A percentile compares a stretch with the other conserved stretches of the same genome.
phyloP scores from a whole-genome alignment of 208 protist genomes.

The Wallacemonas rigidus region DNA sequence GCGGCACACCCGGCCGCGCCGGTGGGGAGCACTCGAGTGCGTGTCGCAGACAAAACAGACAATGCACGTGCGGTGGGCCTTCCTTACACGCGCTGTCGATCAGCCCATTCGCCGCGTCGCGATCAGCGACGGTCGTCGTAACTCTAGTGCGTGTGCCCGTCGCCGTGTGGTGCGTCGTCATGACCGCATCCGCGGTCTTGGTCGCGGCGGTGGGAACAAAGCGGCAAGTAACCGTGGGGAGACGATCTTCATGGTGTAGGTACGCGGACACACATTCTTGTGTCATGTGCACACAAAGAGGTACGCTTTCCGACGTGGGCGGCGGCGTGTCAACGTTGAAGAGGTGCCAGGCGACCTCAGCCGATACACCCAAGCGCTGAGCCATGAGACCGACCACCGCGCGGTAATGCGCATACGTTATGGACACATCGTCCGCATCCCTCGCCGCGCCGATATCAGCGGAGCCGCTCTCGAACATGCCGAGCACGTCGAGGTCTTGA shows the following conservation, averaged over 20 bases:
- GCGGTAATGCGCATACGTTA: slow-evolving; percentile 28
- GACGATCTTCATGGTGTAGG: slow-evolving; percentile 7
- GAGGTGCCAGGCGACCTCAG: neutral
- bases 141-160: neutral
- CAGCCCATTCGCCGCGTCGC: neutral
- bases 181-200: neutral
- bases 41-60: slow-evolving; percentile 45
- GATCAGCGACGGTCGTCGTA: neutral
- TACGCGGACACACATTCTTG: slow-evolving; percentile 40
- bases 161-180: slow-evolving; percentile 16
- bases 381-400: slow-evolving; percentile 32
- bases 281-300: slow-evolving; percentile 51
- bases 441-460: neutral
- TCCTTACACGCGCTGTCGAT: neutral
- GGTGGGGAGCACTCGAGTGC: slow-evolving; percentile 14
- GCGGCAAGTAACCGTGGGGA: slow-evolving; percentile 24
- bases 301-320: slow-evolving; percentile 1
- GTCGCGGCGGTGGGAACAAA: neutral
- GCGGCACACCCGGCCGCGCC: slow-evolving; percentile 25
- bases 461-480: slow-evolving; percentile 11
- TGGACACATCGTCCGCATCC: neutral
- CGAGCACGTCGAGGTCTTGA: slow-evolving; percentile 38
- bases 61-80: slow-evolving; percentile 46
- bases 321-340: slow-evolving; percentile 24
- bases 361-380: slow-evolving; percentile 13